Evolutionary conservation across 306 rosid species (phyloP), one percentile per base, ranked within the genome.

Genomic region (Trifolium pratense): DNA sequence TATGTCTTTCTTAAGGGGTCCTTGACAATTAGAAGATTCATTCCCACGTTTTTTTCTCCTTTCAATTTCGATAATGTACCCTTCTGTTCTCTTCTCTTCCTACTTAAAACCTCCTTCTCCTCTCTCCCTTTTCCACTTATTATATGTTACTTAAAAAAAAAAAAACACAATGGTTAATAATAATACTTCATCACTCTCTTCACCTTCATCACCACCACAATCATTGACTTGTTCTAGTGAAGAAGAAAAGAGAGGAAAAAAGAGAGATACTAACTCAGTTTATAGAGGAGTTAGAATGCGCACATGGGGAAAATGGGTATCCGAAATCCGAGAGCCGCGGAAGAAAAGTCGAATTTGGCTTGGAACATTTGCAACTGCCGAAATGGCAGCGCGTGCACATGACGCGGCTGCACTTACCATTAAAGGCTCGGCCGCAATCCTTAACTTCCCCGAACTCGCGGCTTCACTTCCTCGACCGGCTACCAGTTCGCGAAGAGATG

Each of bases 261-360:
- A 91, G 40, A 83, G 92, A n/a, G 51, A 58, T 0, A 63, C 1
- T 23, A 23, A 5, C 62, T 87, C 96, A 1, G 84, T 85, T 4
- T 94, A 89, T 79, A 84, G 96, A 80, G 98, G 98, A 26, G 96
- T 94, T 17, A 86, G 98, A 87, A 94, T 91, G 98, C 80, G 98
- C 55, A 62, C 91, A 0, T 94, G 98, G 98, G 98, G 98, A 5
- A 39, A 39, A 39, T 39, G 45, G 45, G 45, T 39, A 9, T 39
- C 12, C 0, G 45, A 39, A 39, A 39, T 39, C 12, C 11, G 45
- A 3, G 45, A 39, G 45, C 45, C 45, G 2, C 11, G 11, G 2
- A 39, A 39, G 12, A 39, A 39, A 9, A 39, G 12, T 10, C 11
- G 11, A 9, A 39, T 39, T 7, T 39, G 45, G 45, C 45, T 39